Evolutionary conservation across 176 grass and related monocot genomes (phyloP), one percentile per base, ranked within the genome.

Genomic region (Hsuehochloa calcarea): DNA sequence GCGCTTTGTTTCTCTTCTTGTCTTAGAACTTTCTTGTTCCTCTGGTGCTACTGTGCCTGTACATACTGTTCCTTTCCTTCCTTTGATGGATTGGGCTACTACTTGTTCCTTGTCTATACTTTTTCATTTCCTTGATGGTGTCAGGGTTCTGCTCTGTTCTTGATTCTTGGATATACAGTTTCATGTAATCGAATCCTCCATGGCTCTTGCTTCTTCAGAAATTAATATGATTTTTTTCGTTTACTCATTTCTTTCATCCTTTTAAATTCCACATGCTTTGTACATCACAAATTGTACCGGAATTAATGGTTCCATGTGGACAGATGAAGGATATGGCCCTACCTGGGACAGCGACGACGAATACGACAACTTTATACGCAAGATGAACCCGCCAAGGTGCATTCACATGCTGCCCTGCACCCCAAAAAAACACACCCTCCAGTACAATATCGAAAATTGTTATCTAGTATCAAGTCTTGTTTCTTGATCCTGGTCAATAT

Each of bases 321-420:
- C 88, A 94, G 93, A 92, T 81, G 90, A 87, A 86, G 85, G 88
- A 8, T 86, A 85, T 35, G 83, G 85, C 41, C 86, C 80, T 85
- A 85, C 86, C 43, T 91, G 88, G 84, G 93, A 96, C 84, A 96
- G 91, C 79, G 93, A 94, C 88, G 93, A 92, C 69, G 93, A 94
- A 51, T 94, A 90, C 87, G 93, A 94, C 75, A 92, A 94, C 70
- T 92, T 94, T 79, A 94, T 94, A 75, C 85, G 86, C 71, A 94
- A 90, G 93, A 94, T 94, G 93, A 94, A 92, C 88, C 93, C 93
- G 25, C 93, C 93, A 76, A 94, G 93, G 93, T 91, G 85, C 58
- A 38, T 56, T 47, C 85, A 55, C 82, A 54, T 46, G 16, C 31
- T 12, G 25, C 43, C 31, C 40, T 41, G 8, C 39, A 38, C 20